Conservation (phyloP, 1,284 basidiomycete species). For the Trametes pubescens region DNA sequence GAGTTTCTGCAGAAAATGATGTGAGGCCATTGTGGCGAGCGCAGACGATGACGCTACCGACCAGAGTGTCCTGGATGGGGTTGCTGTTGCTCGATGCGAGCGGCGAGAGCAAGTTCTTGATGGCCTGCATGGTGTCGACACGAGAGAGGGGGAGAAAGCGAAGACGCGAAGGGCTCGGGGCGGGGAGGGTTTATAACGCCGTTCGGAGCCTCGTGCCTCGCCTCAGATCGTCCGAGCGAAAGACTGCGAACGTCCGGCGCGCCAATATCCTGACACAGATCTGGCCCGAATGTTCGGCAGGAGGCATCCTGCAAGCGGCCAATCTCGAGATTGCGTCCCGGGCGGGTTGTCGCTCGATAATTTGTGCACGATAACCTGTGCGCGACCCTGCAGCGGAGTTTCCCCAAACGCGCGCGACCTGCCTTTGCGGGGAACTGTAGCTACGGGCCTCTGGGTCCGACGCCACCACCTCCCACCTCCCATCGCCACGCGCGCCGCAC, state of each 20-base stretch:
- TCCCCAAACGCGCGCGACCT: slow-evolving; percentile 5
- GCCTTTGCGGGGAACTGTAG: slow-evolving; percentile 10
- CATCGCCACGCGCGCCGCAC: slow-evolving; percentile 2
- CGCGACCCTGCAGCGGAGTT: slow-evolving; percentile 26
- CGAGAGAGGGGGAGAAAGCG: slow-evolving; percentile 20
- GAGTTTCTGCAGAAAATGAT: slow-evolving; percentile 37
- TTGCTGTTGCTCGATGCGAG: slow-evolving; percentile 36
- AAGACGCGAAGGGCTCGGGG: slow-evolving; percentile 21
- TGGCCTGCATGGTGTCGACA: slow-evolving; percentile 37
- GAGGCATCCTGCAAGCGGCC: slow-evolving; percentile 54
- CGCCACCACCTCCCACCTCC: slow-evolving; percentile 15
- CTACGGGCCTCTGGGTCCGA: slow-evolving; percentile 1
- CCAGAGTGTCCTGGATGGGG: slow-evolving; percentile 44
- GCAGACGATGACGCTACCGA: slow-evolving; percentile 21
- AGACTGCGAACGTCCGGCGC: slow-evolving; percentile 13
- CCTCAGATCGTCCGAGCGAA: slow-evolving; percentile 20
- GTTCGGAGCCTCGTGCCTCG: slow-evolving; percentile 27
- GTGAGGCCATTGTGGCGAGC: background rate
- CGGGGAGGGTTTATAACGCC: slow-evolving; percentile 28
- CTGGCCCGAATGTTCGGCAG: slow-evolving; percentile 23
- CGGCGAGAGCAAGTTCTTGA: slow-evolving; percentile 43
- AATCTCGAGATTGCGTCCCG: slow-evolving; percentile 68
- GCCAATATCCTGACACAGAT: slow-evolving; percentile 19
- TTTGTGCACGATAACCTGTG: slow-evolving; percentile 20
- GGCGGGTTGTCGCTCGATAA: slow-evolving; percentile 6